Conservation (phyloP, 2,329 filamentous ascomycete species). For the Saccharata proteae region DNA sequence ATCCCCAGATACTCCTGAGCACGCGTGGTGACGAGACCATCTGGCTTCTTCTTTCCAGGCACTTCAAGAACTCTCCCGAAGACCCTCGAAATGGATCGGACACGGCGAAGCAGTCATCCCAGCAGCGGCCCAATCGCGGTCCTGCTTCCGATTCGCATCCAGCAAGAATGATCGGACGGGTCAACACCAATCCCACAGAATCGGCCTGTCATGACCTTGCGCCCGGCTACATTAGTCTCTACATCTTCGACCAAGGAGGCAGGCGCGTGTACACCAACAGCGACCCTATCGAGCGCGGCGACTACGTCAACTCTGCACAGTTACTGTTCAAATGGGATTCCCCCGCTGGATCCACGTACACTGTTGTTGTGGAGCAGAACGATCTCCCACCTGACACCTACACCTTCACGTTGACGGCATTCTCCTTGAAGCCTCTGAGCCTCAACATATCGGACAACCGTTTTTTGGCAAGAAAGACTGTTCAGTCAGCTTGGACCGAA, state of each 20-base stretch:
- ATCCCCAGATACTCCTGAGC: constrained; percentile 47
- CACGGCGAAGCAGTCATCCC: constrained; percentile 6
- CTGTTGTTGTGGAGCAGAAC: constrained; percentile 65
- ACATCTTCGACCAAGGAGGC: constrained; percentile 62
- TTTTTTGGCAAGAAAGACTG: constrained; percentile 47
- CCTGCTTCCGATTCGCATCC: constrained; percentile 15
- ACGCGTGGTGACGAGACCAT: constrained; percentile 47
- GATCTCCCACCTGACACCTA: constrained; percentile 61
- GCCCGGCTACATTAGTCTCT: constrained; percentile 73
- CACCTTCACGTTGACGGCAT: constrained; percentile 77
- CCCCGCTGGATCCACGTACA: constrained; percentile 39
- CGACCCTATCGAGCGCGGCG: constrained; percentile 53
- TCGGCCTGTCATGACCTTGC: constrained; percentile 24
- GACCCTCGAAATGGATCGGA: neutral
- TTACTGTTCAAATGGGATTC: constrained; percentile 67
- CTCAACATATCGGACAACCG: constrained; percentile 51
- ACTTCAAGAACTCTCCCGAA: constrained; percentile 48
- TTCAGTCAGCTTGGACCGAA: constrained; percentile 59
- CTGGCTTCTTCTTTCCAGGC: constrained; percentile 78
- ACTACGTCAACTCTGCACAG: constrained; percentile 91
- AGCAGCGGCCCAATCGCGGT: constrained; percentile 19
- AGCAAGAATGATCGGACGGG: neutral
- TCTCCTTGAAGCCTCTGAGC: constrained; percentile 52
- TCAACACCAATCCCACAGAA: constrained; percentile 12
- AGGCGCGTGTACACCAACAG: constrained; percentile 63